A percentile compares a stretch with the other conserved stretches of the same genome.
Evolutionary conservation across 2,329 filamentous ascomycete species (phyloP).

Genomic region (Fusarium torreyae): DNA sequence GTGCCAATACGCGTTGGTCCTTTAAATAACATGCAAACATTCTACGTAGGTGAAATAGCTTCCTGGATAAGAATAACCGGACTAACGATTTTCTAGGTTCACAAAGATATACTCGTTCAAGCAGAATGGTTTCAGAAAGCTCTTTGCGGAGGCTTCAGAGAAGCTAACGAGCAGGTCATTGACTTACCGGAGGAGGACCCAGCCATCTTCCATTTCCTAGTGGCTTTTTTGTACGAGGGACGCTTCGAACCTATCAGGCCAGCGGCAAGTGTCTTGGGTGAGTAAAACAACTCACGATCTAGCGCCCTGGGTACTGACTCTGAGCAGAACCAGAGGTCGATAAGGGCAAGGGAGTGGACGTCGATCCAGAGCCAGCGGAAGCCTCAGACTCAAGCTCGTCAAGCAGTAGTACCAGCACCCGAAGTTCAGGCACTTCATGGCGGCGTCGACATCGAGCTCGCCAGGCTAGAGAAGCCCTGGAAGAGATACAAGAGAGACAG

Average conservation of each 20-base stretch:
- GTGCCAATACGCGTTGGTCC: conserved; percentile 63
- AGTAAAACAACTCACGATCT: conserved; percentile 25
- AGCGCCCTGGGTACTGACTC: conserved; percentile 19
- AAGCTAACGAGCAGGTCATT: conserved; percentile 62
- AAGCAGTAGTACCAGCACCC: conserved; percentile 44
- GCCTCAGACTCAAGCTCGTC: conserved; percentile 55
- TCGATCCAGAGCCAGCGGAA: conserved; percentile 41
- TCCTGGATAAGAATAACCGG: neutral
- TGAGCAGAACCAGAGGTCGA: conserved; percentile 49
- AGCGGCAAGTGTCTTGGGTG: conserved; percentile 59
- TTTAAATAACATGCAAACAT: conserved; percentile 60
- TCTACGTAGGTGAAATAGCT: conserved; percentile 49
- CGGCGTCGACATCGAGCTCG: conserved; percentile 35
- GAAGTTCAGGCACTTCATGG: conserved; percentile 43
- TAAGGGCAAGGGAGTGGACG: conserved; percentile 60
- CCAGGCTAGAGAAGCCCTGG: conserved; percentile 10
- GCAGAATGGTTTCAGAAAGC: conserved; percentile 66
- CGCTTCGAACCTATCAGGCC: conserved; percentile 63
- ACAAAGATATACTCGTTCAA: conserved; percentile 62
- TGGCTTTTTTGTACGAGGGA: conserved; percentile 66
- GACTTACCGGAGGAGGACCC: conserved; percentile 67
- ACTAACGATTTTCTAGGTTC: conserved; percentile 56
- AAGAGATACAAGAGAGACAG: conserved; percentile 30
- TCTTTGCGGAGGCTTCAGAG: conserved; percentile 63
- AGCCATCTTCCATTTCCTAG: conserved; percentile 65